A percentile compares a stretch with the other conserved stretches of the same genome.
Conservation (phyloP, 495 filamentous ascomycete species). For the Staphylotrichum tortipilum region DNA sequence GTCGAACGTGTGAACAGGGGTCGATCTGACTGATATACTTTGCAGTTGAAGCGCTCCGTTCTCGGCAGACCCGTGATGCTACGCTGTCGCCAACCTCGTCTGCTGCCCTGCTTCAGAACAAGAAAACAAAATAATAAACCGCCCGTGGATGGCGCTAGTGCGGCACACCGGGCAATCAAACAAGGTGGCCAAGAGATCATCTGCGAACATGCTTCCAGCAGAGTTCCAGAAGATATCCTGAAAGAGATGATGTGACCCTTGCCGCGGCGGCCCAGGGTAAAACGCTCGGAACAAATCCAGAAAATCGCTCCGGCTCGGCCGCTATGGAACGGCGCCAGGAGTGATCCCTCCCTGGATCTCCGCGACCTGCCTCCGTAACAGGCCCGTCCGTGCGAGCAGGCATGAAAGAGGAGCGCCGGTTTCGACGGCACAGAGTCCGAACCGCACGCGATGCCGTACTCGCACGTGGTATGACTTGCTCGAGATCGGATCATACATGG, state of each 20-base stretch:
- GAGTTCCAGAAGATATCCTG: constrained; percentile 25
- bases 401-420: neutral
- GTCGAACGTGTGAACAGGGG: constrained; percentile 1
- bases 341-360: constrained; percentile 9
- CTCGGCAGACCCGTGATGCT: neutral
- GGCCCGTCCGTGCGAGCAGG: constrained; percentile 11
- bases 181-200: constrained; percentile 17
- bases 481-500: neutral
- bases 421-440: neutral
- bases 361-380: constrained; percentile 15
- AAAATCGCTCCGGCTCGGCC: constrained; percentile 17
- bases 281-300: constrained; percentile 13
- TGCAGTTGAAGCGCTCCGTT: too few species aligned
- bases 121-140: too few species aligned
- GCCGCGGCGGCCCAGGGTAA: constrained; percentile 8
- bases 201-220: constrained; percentile 28
- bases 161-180: constrained; percentile 31
- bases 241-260: constrained; percentile 8
- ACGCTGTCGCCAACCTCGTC: neutral
- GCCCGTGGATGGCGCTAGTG: constrained; percentile 4
- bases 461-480: constrained; percentile 9
- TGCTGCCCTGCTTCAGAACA: too few species aligned
- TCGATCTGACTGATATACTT: neutral
- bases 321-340: neutral
- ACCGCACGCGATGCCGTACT: neutral